phyloP scores from a whole-genome alignment of 2,329 filamentous ascomycete genomes.

The Sporothrix globosa region DNA sequence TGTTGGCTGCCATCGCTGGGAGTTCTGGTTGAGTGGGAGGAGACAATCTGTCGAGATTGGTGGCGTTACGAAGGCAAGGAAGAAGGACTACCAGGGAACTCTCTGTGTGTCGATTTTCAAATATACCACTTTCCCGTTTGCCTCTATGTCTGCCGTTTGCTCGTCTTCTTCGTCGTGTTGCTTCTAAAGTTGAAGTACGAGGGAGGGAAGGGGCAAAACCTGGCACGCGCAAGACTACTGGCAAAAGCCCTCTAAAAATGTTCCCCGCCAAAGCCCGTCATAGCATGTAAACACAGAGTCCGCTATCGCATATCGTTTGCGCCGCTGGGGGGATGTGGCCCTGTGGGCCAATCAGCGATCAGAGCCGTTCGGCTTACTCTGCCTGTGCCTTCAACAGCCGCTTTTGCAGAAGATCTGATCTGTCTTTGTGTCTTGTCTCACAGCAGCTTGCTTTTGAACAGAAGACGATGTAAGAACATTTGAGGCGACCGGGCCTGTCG shows the following conservation, averaged over 20 bases:
- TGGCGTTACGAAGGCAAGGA: neutral
- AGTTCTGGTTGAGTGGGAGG: neutral
- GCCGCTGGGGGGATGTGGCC: neutral
- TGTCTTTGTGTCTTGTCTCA: neutral
- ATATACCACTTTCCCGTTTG: neutral
- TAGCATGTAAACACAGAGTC: conserved; percentile 8
- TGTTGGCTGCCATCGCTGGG: conserved; percentile 22
- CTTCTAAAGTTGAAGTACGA: neutral
- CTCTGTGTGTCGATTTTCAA: neutral
- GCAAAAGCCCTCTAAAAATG: neutral
- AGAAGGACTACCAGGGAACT: neutral
- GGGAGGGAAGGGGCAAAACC: no score
- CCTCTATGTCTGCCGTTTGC: no score
- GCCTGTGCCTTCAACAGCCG: neutral
- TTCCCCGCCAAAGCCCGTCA: conserved; percentile 16
- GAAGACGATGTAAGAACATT: neutral
- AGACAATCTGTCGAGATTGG: neutral
- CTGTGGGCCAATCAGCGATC: neutral
- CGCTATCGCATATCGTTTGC: conserved; percentile 9
- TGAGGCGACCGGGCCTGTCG: neutral
- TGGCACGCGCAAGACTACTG: no score
- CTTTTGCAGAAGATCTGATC: neutral
- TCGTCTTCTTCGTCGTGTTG: neutral
- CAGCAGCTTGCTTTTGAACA: neutral
- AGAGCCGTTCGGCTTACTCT: neutral